These are phyloP conservation scores for Amanita pseudoporphyria DNA, from an alignment of 768 basidiomycete species.

Conservation along the genomic window DNA sequence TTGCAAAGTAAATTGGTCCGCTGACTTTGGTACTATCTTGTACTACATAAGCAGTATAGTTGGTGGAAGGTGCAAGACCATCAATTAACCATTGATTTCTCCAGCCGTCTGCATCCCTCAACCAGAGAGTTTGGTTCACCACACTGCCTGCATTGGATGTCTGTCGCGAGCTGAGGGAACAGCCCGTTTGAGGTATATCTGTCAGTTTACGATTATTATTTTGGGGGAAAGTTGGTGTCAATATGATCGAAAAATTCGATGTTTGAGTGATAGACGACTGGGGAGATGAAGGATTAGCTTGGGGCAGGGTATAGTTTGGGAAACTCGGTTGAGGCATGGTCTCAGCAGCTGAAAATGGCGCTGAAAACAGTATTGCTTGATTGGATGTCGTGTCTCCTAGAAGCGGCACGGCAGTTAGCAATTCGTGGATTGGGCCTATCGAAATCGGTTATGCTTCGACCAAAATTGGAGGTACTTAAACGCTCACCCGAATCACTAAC, in stretches of 20 bases:
- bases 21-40: constrained; percentile 46
- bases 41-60: constrained; percentile 70
- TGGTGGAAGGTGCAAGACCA: constrained; percentile 52
- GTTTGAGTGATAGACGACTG: constrained; percentile 36
- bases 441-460: not conserved
- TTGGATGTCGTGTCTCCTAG: constrained; percentile 70
- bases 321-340: constrained; percentile 33
- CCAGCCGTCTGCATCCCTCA: constrained; percentile 50
- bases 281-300: constrained; percentile 40
- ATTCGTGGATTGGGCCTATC: constrained; percentile 40
- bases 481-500: constrained; percentile 36
- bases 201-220: constrained; percentile 14
- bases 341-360: constrained; percentile 30
- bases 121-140: constrained; percentile 42
- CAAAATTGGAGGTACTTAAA: not conserved
- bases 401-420: constrained; percentile 35
- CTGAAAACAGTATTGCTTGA: constrained; percentile 66
- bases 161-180: constrained; percentile 36
- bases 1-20: constrained; percentile 61
- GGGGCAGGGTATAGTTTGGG: constrained; percentile 70
- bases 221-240: constrained; percentile 24
- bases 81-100: constrained; percentile 59
- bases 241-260: constrained; percentile 41
- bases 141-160: constrained; percentile 24
- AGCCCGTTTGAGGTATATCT: constrained; percentile 45